Percentiles rank a stretch among this genome's conserved stretches.
These are phyloP conservation scores for Phytophthora meadii DNA, from an alignment of 352 stramenopile species.

Conservation along the genomic window DNA sequence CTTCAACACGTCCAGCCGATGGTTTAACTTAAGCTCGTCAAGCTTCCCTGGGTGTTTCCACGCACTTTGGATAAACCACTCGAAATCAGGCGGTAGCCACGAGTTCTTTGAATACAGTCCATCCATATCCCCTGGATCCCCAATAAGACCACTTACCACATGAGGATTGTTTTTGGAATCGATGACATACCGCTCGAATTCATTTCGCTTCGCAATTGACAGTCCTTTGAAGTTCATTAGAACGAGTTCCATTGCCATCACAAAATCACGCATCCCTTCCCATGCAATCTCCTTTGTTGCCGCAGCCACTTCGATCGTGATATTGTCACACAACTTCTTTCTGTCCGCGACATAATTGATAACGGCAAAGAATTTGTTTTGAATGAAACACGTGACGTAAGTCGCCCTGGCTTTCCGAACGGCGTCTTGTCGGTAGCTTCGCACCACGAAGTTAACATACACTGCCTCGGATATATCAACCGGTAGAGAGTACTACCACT, in stretches of 20 bases:
- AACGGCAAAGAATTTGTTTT: conserved; percentile 7
- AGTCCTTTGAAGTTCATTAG: no score
- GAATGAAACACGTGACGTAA: neutral
- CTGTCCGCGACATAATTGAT: conserved; percentile 2
- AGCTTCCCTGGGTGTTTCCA: neutral
- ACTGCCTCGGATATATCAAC: neutral
- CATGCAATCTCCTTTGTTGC: conserved; percentile 14
- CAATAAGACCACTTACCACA: neutral
- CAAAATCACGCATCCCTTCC: conserved; percentile 20
- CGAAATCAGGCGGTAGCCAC: no score
- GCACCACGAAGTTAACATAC: conserved; percentile 1
- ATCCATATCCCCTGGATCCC: neutral
- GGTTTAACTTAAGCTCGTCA: neutral
- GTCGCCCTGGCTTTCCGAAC: no score
- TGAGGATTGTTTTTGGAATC: neutral
- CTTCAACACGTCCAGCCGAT: neutral
- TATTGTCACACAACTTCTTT: conserved; percentile 1
- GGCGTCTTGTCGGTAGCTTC: no score
- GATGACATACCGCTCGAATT: conserved; percentile 1
- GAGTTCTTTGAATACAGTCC: no score
- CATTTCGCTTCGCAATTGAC: neutral
- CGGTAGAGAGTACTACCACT: no score
- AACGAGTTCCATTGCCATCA: conserved; percentile 24
- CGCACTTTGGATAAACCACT: neutral
- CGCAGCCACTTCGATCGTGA: conserved; percentile 25